Conservation (phyloP, 768 basidiomycete genomes). For the Peribolospora kevripleyi region DNA sequence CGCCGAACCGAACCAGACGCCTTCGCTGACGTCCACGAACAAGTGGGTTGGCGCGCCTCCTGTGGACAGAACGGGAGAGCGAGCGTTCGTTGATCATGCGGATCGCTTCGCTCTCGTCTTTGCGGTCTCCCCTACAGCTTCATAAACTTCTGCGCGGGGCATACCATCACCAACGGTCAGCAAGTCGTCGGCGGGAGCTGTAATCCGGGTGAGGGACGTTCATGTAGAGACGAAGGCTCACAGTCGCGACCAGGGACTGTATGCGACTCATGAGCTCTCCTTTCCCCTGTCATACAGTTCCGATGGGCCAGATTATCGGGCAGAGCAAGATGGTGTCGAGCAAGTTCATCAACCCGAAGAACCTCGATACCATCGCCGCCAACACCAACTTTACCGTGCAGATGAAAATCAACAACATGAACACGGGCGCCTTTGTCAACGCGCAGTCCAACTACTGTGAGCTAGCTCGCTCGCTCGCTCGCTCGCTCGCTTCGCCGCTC, state of each 20-base stretch:
- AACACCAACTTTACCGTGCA: slow-evolving; percentile 30
- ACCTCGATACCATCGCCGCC: slow-evolving; percentile 25
- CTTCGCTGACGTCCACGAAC: too few relatives aligned
- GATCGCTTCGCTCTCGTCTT: too few relatives aligned
- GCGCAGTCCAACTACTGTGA: slow-evolving; percentile 30
- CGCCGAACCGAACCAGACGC: too few relatives aligned
- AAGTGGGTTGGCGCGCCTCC: too few relatives aligned
- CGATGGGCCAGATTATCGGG: slow-evolving; percentile 33
- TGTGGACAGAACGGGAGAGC: too few relatives aligned
- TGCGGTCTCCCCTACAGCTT: too few relatives aligned
- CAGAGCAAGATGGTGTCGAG: slow-evolving; percentile 26
- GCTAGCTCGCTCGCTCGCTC: neutral
- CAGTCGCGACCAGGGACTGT: slow-evolving; percentile 21
- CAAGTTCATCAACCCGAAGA: slow-evolving; percentile 28
- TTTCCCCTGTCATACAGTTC: slow-evolving; percentile 33
- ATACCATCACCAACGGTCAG: slow-evolving; percentile 31
- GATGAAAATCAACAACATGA: slow-evolving; percentile 24
- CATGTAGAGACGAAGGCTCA: slow-evolving; percentile 7
- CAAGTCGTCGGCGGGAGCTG: slow-evolving; percentile 16
- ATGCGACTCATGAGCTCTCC: neutral
- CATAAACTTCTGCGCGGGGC: too few relatives aligned
- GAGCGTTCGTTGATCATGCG: too few relatives aligned
- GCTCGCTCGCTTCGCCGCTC: slow-evolving; percentile 1
- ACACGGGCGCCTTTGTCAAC: slow-evolving; percentile 35
- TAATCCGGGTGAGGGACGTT: slow-evolving; percentile 4